Base-by-base conservation (phyloP, 176 grass and related monocot genomes). In the Hordeum vulgare region DNA sequence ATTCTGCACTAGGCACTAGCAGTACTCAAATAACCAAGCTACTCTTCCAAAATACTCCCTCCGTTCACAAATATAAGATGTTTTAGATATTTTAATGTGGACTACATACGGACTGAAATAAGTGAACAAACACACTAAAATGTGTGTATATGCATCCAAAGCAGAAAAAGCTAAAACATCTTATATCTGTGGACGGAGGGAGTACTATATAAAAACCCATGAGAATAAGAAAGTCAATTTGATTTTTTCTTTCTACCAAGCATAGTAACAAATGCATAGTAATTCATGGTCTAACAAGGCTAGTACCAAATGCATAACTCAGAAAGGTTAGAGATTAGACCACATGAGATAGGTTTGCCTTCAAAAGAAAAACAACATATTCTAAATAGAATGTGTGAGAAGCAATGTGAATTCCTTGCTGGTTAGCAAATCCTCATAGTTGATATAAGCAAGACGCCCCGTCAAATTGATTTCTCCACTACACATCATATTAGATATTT, bases 401-500 rank as follows among this genome's bases (percentile, higher is more conserved):
- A 29, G 51, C 54, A 36, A 62, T 59, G 56, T 1, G 12, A 61
- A 8, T 73, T 45, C 4, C 9, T 51, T 3, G 45, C 42, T 8
- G 37, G n/a, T 67, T 17, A 65, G 10, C 36, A 36, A 75, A 70
- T 51, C 34, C 18, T 74, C 36, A 23, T 25, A 36, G 70, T 26
- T 69, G 20, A 31, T 33, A 71, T 56, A 75, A 82, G 11, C 29
- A 23, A 54, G 34, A n/a, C 26, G 8, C 68, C 34, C 29, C 10
- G 18, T 9, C 7, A 74, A 71, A 80, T 76, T 86, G 68, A 81
- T 51, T 60, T 81, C 24, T 71, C 24, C 72, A 66, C 60, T 71
- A 53, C 45, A 71, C 57, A 66, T 40, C 54, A 39, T 12, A 13
- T 59, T 69, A 90, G 61, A 90, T 90, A 74, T 87, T 84, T 79